Base-by-base conservation (phyloP, 1,139 yeast genomes). In the Sporopachydermia cereana region DNA sequence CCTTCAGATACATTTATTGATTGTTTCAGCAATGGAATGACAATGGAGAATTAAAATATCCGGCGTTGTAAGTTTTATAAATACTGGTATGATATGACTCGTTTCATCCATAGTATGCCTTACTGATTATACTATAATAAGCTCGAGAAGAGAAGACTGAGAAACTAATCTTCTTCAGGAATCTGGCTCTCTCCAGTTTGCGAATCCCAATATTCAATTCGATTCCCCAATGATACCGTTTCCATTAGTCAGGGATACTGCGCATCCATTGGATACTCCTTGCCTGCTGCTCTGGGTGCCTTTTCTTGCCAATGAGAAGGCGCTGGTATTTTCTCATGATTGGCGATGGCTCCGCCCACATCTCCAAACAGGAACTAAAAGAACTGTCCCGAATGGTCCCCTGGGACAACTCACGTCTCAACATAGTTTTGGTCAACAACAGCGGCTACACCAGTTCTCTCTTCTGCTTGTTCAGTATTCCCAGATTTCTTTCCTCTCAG, bases 211-310 rank as follows among this genome's bases (percentile, higher is more conserved):
- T 53, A 56, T 80, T n/a, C n/a, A n/a, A n/a, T n/a, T 24, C 62
- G 64, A 48, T 68, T 84, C 47, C 85, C 88, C 31, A 52, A 60
- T 22, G 70, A 74, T 47, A 64, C 69, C 24, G 66, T 66, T 48
- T 67, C 72, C 50, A 66, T 81, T 45, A 69, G 84, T 3, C 94
- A 85, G 58, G 72, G 75, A 46, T 82, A 78, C 56, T 86, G 81
- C 59, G 79, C 89, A 1, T 84, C 94, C 1, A 86, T 86, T 54
- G 96, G 96, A 3, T 83, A 75, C 63, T 86, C 95, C 0, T 25
- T 34, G 42, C 42, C 9, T 24, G 46, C 48, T 24, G 43, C 47
- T 39, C 48, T 20, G 41, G 59, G 58, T 2, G 63, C 61, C 22
- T 34, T 12, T 34, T 34, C n/a, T 34, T 7, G 39, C 39, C 17